phyloP scores from a whole-genome alignment of 805 yeast genomes.

The Metschnikowia anglica region DNA sequence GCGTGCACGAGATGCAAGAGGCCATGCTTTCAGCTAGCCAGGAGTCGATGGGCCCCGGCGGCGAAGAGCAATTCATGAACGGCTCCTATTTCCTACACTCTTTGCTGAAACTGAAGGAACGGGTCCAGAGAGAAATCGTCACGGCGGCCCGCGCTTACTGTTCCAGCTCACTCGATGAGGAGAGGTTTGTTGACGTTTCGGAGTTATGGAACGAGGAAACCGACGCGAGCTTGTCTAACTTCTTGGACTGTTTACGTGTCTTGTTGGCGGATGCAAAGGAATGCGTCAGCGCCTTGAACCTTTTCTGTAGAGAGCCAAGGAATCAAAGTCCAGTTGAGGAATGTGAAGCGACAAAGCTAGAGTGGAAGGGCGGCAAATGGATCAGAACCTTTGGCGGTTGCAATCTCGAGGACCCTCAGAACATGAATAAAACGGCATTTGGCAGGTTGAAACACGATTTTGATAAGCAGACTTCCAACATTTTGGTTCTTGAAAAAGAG shows the following conservation, averaged over 20 bases:
- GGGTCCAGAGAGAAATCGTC: slow-evolving; percentile 1
- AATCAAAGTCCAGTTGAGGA: not conserved
- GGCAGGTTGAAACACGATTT: slow-evolving; percentile 14
- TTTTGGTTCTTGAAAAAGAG: slow-evolving; percentile 17
- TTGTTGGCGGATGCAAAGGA: slow-evolving; percentile 2
- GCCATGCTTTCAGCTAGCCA: not conserved
- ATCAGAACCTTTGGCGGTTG: slow-evolving; percentile 3
- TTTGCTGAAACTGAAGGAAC: slow-evolving; percentile 1
- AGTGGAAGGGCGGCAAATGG: slow-evolving; percentile 15
- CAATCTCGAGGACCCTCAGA: slow-evolving; percentile 6
- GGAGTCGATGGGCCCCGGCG: not conserved
- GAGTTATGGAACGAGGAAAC: not conserved
- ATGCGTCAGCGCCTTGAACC: slow-evolving; percentile 1
- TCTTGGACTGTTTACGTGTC: not conserved
- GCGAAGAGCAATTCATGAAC: not conserved
- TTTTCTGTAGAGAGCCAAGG: not conserved
- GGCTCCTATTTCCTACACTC: not conserved
- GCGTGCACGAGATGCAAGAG: slow-evolving; percentile 2
- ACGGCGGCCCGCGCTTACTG: slow-evolving; percentile 1
- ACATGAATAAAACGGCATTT: slow-evolving; percentile 3
- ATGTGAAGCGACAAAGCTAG: not conserved
- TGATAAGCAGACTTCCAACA: slow-evolving; percentile 16
- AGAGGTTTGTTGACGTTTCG: too few species aligned
- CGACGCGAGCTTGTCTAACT: not conserved
- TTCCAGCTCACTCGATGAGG: not conserved